Evolutionary conservation across 768 basidiomycete species (phyloP).

Genomic region (Boletus rubroflammeus): DNA sequence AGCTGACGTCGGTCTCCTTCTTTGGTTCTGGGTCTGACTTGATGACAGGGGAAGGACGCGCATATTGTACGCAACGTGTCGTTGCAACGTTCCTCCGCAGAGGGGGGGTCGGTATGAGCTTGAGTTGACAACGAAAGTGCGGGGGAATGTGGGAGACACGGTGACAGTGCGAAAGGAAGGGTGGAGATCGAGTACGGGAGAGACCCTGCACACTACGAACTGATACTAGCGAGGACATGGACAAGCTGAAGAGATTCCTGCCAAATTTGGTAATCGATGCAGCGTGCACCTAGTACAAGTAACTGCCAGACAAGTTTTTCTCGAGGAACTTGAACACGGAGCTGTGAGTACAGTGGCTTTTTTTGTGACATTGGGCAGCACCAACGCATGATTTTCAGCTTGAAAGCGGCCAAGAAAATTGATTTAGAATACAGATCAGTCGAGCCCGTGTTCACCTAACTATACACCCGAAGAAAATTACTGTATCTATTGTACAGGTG

Average conservation of each 20-base stretch:
- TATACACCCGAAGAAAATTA: neutral
- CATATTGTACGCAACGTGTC: constrained; percentile 11
- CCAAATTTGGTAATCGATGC: constrained; percentile 6
- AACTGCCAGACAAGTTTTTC: too few relatives aligned
- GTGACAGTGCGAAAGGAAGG: neutral
- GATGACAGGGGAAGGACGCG: constrained; percentile 8
- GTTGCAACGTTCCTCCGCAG: constrained; percentile 11
- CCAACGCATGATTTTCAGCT: neutral
- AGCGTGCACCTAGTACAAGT: too few relatives aligned
- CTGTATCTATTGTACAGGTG: constrained; percentile 6
- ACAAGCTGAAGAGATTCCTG: neutral
- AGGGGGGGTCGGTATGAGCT: neutral
- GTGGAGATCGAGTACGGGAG: constrained; percentile 4
- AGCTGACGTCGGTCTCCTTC: constrained; percentile 1
- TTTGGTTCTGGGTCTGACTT: constrained; percentile 2
- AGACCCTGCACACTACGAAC: constrained; percentile 3
- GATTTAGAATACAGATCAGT: neutral
- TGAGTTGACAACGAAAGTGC: neutral
- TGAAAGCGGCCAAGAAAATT: neutral
- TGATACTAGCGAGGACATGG: constrained; percentile 12
- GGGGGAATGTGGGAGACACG: neutral
- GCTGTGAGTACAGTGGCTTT: neutral
- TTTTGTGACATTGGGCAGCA: neutral
- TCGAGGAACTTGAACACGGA: neutral
- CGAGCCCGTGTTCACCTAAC: neutral